Evolutionary conservation across 106 monocot genomes (phyloP).

Genomic region (Apostasia ramifera): DNA sequence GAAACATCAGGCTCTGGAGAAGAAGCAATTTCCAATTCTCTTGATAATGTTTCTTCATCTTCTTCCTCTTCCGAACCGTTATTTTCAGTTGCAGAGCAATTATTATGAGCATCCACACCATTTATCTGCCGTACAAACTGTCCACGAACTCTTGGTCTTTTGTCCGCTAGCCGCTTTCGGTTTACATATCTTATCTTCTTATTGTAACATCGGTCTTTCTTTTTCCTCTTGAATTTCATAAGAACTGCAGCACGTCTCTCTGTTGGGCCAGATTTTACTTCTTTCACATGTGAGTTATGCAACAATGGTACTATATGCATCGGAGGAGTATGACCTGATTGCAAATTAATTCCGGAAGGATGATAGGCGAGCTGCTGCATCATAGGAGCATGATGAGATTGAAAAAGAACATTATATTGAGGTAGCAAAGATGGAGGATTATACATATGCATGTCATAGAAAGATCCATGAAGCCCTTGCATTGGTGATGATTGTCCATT

Average conservation of each 20-base stretch:
- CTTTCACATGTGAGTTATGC: slow-evolving; percentile 16
- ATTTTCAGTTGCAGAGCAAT: slow-evolving; percentile 10
- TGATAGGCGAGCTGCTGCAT: slow-evolving; percentile 41
- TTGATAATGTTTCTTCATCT: slow-evolving; percentile 29
- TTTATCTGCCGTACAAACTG: slow-evolving; percentile 61
- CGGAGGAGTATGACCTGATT: slow-evolving; percentile 25
- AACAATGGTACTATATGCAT: slow-evolving; percentile 20
- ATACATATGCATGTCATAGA: slow-evolving; percentile 15
- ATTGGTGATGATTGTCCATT: slow-evolving; percentile 17
- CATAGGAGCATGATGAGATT: slow-evolving; percentile 28
- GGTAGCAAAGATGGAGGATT: slow-evolving; percentile 14
- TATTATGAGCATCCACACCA: slow-evolving; percentile 26
- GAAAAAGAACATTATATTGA: slow-evolving; percentile 34
- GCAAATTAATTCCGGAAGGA: slow-evolving; percentile 24
- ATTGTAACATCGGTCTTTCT: slow-evolving; percentile 59
- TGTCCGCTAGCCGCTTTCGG: slow-evolving; percentile 58
- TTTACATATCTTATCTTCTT: slow-evolving; percentile 74
- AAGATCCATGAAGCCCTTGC: slow-evolving; percentile 28
- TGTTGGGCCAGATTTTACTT: slow-evolving; percentile 21
- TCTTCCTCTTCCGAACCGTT: slow-evolving; percentile 40
- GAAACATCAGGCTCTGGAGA: slow-evolving; percentile 27
- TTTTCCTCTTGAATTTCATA: slow-evolving; percentile 59
- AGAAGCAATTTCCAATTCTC: slow-evolving; percentile 28
- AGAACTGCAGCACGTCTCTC: slow-evolving; percentile 62
- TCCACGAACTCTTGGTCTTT: slow-evolving; percentile 56